Percentiles rank a stretch among this genome's conserved stretches.
These are phyloP conservation scores for Coemansia javaensis DNA, from an alignment of 192 early-diverging fungal genomes.

Conservation along the genomic window DNA sequence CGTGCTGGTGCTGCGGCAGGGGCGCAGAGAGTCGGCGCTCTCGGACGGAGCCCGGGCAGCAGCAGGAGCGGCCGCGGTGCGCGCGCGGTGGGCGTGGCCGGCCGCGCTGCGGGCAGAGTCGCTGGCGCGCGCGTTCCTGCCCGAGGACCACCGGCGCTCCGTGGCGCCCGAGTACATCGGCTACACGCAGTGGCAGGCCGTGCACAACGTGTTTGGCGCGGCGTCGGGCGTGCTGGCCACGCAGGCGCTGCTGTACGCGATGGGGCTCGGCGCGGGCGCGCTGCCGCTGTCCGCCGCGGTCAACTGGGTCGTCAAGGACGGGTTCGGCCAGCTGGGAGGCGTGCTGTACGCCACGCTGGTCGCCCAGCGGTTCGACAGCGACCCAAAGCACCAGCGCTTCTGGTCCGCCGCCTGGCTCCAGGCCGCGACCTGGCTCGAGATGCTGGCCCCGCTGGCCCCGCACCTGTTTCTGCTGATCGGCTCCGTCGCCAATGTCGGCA, in stretches of 20 bases:
- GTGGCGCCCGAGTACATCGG: constrained; percentile 69
- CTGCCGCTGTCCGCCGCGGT: constrained; percentile 75
- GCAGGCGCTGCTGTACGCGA: constrained; percentile 78
- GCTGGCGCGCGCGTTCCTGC: constrained; percentile 56
- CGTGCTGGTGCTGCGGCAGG: constrained; percentile 1
- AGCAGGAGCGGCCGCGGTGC: too few species aligned
- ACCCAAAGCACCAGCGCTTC: constrained; percentile 79
- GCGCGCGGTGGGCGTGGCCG: too few species aligned
- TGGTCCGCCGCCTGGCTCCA: constrained; percentile 68
- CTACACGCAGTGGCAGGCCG: constrained; percentile 76
- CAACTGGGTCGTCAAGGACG: constrained; percentile 92
- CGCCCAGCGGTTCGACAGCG: constrained; percentile 72
- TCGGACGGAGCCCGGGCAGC: too few species aligned
- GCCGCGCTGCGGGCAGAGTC: not conserved
- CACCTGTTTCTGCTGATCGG: constrained; percentile 70
- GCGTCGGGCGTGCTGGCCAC: constrained; percentile 77
- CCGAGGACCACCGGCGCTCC: constrained; percentile 66
- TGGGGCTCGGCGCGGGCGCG: constrained; percentile 74
- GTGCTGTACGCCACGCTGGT: constrained; percentile 76
- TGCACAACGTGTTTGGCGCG: constrained; percentile 71
- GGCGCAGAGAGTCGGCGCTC: not conserved
- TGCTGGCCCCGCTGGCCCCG: constrained; percentile 76
- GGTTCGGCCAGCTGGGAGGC: constrained; percentile 78
- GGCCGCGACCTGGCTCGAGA: constrained; percentile 66
- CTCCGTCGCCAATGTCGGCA: constrained; percentile 75